Base-by-base conservation (phyloP, 202 grass and related monocot genomes). In the Sporobolus alterniflorus region DNA sequence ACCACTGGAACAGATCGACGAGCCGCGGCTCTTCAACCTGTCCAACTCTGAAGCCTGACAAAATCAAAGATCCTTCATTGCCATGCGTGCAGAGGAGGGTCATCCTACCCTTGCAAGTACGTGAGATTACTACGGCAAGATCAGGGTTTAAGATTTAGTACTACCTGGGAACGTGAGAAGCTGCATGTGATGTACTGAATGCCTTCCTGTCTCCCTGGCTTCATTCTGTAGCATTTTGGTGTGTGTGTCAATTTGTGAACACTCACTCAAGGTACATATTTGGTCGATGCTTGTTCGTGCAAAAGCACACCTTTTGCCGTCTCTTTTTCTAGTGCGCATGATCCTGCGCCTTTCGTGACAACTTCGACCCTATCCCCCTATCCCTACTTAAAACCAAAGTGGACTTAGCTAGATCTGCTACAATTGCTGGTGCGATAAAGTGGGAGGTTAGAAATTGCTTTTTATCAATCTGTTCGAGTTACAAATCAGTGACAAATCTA, bases 131-230 rank as follows among this genome's bases (percentile, higher is more conserved):
- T 43, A 60, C 54, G 41, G 46, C 0, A 9, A 36, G 8, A n/a
- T 36, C 33, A 66, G 20, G 10, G 21, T 42, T 22, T 6, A 16
- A 0, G 29, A 6, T 20, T 5, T 20, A 20, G 5, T 50, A 54
- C 20, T 15, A 16, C 64, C 5, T 48, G 84, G 71, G 51, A 76
- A 71, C 71, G 76, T 16, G 85, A 87, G 78, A 87, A 63, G 77
- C 78, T 75, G 78, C 32, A 25, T 87, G 28, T 21, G 36, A 39
- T 39, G 54, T 15, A n/a, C n/a, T n/a, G 32, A 51, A 87, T 71
- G 65, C 64, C 85, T 87, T 87, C 85, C 72, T 64, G 63, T 70
- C 78, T 87, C 76, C 67, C 36, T 36, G 59, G 21, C 82, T 32
- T 9, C 26, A 2, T 69, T 71, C 28, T 15, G 11, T 22, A 7